phyloP scores from a whole-genome alignment of 331 rosid genomes.

The Quercus tomentella region DNA sequence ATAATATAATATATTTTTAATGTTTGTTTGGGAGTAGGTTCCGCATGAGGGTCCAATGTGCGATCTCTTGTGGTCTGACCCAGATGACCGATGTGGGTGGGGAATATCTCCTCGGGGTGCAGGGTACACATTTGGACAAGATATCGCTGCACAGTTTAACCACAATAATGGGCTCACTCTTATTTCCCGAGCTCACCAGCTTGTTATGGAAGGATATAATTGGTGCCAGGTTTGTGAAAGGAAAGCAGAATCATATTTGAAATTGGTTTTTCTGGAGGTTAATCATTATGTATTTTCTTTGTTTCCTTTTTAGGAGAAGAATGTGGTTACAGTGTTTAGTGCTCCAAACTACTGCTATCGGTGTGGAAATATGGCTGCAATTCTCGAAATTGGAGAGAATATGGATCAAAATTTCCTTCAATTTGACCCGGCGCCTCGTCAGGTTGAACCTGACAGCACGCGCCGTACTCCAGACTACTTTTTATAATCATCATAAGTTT shows the following conservation, averaged over 20 bases:
- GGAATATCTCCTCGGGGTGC: conserved; percentile 99
- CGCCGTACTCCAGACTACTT: conserved; percentile 42
- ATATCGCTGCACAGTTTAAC: background rate
- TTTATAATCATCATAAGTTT: conserved; percentile 24
- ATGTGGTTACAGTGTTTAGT: conserved; percentile 39
- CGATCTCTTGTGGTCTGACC: conserved; percentile 98
- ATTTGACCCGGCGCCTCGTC: conserved; percentile 38
- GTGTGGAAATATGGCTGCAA: conserved; percentile 46
- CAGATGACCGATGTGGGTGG: conserved; percentile 99
- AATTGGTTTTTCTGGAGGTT: background rate
- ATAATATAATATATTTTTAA: background rate
- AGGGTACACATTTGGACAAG: conserved; percentile 93
- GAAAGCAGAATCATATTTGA: background rate
- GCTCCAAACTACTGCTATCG: conserved; percentile 49
- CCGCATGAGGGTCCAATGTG: conserved; percentile 99
- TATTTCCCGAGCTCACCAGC: conserved; percentile 43
- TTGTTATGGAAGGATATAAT: conserved; percentile 50
- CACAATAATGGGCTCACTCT: background rate
- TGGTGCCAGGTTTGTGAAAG: conserved; percentile 39
- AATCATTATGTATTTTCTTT: background rate
- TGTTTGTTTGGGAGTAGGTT: conserved; percentile 49
- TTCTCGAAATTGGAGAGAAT: conserved; percentile 40
- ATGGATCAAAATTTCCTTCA: conserved; percentile 42
- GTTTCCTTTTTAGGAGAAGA: conserved; percentile 30
- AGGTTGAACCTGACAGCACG: conserved; percentile 33